phyloP scores from a whole-genome alignment of 352 stramenopile species.

The Peronosclerospora sorghi region DNA sequence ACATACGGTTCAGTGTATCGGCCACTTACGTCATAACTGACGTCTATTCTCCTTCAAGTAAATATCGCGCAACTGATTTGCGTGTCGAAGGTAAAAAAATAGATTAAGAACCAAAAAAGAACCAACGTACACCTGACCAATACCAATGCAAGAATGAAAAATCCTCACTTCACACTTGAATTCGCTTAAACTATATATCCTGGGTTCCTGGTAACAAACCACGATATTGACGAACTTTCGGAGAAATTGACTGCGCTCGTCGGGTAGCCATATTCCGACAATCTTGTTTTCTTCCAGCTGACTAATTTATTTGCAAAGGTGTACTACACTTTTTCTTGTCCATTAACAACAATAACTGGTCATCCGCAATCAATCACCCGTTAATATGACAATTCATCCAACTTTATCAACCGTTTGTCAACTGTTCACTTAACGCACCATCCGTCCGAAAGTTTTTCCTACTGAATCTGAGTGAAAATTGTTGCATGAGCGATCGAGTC shows the following conservation, averaged over 20 bases:
- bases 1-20: too few relatives aligned
- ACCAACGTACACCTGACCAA: too few relatives aligned
- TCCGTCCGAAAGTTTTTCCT: slow-evolving; percentile 61
- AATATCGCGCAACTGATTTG: slow-evolving; percentile 49
- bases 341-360: slow-evolving; percentile 23
- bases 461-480: slow-evolving; percentile 47
- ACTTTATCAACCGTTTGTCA: too few relatives aligned
- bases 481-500: slow-evolving; percentile 38
- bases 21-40: slow-evolving; percentile 13
- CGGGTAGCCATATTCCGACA: slow-evolving; percentile 54
- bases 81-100: too few relatives aligned
- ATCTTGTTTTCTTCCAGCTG: slow-evolving; percentile 44
- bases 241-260: slow-evolving; percentile 49
- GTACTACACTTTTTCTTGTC: slow-evolving; percentile 37
- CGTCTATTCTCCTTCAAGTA: slow-evolving; percentile 38
- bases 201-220: slow-evolving; percentile 22
- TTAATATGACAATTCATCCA: too few relatives aligned
- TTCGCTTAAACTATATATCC: slow-evolving; percentile 53
- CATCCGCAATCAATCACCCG: too few relatives aligned
- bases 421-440: slow-evolving; percentile 16
- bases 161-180: slow-evolving; percentile 49
- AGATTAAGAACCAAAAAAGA: too few relatives aligned
- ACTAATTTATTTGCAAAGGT: slow-evolving; percentile 60
- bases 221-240: slow-evolving; percentile 53
- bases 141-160: background rate